A percentile compares a stretch with the other conserved stretches of the same genome.
Conservation (phyloP, 2,329 filamentous ascomycete genomes). For the Colletotrichum cordylinicola region DNA sequence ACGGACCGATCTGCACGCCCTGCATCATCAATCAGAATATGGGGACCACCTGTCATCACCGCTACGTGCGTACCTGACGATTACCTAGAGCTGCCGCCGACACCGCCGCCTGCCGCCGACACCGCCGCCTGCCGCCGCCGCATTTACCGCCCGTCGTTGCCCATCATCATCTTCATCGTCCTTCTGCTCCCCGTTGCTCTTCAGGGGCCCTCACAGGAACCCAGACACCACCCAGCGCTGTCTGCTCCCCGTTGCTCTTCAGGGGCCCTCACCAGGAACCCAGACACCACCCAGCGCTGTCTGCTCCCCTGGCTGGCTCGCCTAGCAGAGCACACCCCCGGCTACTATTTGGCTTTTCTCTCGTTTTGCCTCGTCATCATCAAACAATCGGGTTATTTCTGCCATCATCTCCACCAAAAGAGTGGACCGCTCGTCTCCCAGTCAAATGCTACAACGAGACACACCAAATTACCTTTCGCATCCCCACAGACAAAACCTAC, state of each 20-base stretch:
- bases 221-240: background rate
- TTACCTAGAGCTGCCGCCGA: background rate
- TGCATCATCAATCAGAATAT: conserved; percentile 11
- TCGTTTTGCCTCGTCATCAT: conserved; percentile 22
- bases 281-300: background rate
- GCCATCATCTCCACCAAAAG: conserved; percentile 9
- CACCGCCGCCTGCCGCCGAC: background rate
- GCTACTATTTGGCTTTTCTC: conserved; percentile 16
- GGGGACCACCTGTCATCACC: conserved; percentile 3
- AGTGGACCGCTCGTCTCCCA: background rate
- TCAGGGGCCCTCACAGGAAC: background rate
- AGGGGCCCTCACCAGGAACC: background rate
- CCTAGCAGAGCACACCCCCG: background rate
- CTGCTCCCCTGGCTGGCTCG: background rate
- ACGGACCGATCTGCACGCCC: background rate
- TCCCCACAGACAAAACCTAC: conserved; percentile 22
- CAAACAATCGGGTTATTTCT: conserved; percentile 24
- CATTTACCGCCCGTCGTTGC: background rate
- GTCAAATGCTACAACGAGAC: conserved; percentile 4
- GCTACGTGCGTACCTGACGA: background rate
- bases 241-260: background rate
- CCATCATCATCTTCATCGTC: background rate
- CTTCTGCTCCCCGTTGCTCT: background rate
- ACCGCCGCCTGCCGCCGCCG: background rate
- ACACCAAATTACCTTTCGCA: conserved; percentile 19